phyloP scores from a whole-genome alignment of 257 asterid genomes.

The Ligustrum vulgare region DNA sequence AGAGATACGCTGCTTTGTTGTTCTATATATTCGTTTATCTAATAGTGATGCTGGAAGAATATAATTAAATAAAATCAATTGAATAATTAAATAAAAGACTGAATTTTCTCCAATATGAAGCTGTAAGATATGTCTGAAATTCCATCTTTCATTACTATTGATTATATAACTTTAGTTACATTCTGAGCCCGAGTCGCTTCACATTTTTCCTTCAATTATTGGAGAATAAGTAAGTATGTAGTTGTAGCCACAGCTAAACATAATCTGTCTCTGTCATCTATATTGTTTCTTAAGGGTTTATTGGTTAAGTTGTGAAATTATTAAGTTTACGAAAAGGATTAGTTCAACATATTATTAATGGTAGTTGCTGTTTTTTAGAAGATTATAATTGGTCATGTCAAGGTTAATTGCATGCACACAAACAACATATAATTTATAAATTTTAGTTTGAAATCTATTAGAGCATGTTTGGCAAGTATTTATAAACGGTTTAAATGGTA shows the following conservation, averaged over 20 bases:
- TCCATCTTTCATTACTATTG: not conserved
- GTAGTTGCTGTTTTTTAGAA: not conserved
- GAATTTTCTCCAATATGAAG: slow-evolving; percentile 76
- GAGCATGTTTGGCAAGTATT: too few relatives aligned
- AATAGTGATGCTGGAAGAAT: not conserved
- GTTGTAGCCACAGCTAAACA: not conserved
- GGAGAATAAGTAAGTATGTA: not conserved
- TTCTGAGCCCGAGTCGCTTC: not conserved
- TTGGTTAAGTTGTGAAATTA: not conserved
- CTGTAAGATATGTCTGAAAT: slow-evolving; percentile 52
- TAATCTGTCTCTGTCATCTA: not conserved
- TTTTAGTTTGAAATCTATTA: too few relatives aligned
- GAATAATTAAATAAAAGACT: slow-evolving; percentile 36
- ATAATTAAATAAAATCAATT: not conserved
- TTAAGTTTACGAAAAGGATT: not conserved
- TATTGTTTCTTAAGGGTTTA: not conserved
- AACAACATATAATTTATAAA: not conserved
- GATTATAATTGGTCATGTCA: not conserved
- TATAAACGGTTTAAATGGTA: too few relatives aligned
- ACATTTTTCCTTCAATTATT: not conserved
- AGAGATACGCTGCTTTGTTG: not conserved
- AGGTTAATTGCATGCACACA: not conserved
- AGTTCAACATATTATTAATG: not conserved
- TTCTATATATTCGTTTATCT: not conserved
- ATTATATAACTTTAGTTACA: not conserved